Base-by-base conservation (phyloP, 208 protist species). In the Borovskyia barvae region DNA sequence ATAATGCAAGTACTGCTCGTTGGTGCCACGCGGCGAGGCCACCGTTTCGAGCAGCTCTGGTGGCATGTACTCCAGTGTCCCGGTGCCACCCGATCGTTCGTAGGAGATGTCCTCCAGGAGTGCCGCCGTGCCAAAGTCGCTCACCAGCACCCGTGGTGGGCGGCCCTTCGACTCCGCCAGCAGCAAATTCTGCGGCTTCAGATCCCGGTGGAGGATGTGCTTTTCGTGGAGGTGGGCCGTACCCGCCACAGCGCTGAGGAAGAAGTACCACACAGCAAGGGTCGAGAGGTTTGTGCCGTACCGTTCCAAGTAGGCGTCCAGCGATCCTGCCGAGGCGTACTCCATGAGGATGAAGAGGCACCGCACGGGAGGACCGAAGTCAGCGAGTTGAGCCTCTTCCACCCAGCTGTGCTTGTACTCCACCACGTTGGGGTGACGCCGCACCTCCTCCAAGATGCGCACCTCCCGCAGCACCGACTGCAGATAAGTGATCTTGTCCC, bases 291-390 rank as follows among this genome's bases (percentile, higher is more conserved):
- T 58, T 24, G 52, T 73, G 37, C 83, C 78, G 61, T 88, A 69
- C 35, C 71, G 82, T 24, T 87, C 78, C 40, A 96, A 58, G 54
- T 93, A 96, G 2, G 75, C 63, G 52, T 92, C 87, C 6, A 96
- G 78, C 22, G 90, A 92, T 9, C 90, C 90, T 47, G 81, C 70
- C 7, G 77, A 82, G 24, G 90, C 90, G 63, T 91, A 96, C 66
- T 96, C 90, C 90, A 96, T 96, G 42, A 96, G 49, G 59, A 96
- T 91, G 62, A 93, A 96, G 26, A 96, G 67, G 26, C 86, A 93
- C 15, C 85, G 80, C 66, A 93, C 85, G 2, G 77, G 85, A n/a
- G 90, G 90, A 9, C 90, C 90, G 75, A 96, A 96, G 69, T 96
- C 90, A 24, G 82, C 82, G 22, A 87, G 57, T 52, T 90, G 72